These are phyloP conservation scores for Rozella allomycis DNA, from an alignment of 371 early-diverging fungal species.

Conservation along the genomic window DNA sequence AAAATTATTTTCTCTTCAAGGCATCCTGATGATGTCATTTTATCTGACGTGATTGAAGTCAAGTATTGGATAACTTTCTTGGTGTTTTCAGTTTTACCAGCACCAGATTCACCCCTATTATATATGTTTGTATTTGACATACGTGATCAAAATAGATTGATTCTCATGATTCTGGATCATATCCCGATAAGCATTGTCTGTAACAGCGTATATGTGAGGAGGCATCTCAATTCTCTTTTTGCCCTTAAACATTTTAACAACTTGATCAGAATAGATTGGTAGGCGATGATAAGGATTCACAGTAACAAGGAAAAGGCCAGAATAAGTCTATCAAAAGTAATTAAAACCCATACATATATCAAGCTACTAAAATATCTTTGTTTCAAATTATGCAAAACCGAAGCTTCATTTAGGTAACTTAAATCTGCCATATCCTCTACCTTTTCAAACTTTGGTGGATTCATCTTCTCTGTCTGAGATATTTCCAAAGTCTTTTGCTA, in stretches of 20 bases:
- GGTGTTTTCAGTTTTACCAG: constrained; percentile 99
- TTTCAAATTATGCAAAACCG: constrained; percentile 87
- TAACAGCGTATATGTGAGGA: constrained; percentile 92
- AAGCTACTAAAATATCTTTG: constrained; percentile 69
- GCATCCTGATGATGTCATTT: constrained; percentile 6
- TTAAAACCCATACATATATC: constrained; percentile 52
- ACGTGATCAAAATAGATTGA: constrained; percentile 97
- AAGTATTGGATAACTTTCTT: constrained; percentile 98
- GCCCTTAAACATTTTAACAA: constrained; percentile 49
- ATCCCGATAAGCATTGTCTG: constrained; percentile 83
- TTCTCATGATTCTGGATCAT: constrained; percentile 84
- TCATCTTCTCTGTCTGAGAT: constrained; percentile 81
- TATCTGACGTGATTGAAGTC: constrained; percentile 50
- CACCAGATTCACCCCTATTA: constrained; percentile 92
- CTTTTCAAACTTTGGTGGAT: constrained; percentile 96
- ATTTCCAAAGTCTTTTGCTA: constrained; percentile 40
- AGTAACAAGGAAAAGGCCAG: constrained; percentile 95
- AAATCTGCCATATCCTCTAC: constrained; percentile 97
- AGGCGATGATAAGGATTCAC: constrained; percentile 94
- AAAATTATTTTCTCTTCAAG: constrained; percentile 85
- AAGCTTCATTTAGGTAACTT: constrained; percentile 92
- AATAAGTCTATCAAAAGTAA: constrained; percentile 66
- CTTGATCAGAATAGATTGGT: constrained; percentile 72
- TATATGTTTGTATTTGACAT: constrained; percentile 6
- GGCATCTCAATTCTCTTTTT: constrained; percentile 70